Evolutionary conservation across 2,329 filamentous ascomycete species (phyloP), one percentile per base, ranked within the genome.

Genomic region (Orbilia brochopaga): DNA sequence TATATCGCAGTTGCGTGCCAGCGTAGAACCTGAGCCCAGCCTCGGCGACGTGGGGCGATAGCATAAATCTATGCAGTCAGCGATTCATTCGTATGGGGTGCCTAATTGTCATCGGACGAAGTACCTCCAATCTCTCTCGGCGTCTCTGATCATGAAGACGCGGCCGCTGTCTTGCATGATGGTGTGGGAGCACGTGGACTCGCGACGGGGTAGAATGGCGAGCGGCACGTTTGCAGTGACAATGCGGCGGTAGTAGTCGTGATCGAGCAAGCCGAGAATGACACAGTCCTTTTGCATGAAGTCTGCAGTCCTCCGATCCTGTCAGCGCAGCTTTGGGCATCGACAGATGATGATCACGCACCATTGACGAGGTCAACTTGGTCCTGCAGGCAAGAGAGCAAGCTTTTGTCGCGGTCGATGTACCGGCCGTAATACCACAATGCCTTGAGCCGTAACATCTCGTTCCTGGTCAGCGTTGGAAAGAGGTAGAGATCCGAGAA

Each of bases 261-360:
- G 77, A 24, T 81, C 80, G 2, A 83, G 76, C 1, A 83, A 74
- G 1, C 82, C 82, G 4, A 82, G 77, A 17, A 82, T 80, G n/a
- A 79, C 81, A 60, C 79, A 81, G 7, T 83, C 81, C 81, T 82
- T 83, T 6, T 78, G 81, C 3, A 80, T 78, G 0, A 79, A 79
- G 21, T 82, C 79, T 79, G 77, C 0, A 80, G 19, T 6, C 10
- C 11, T 15, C 3, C 3, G 8, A 32, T 32, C 27, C 15, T 13
- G n/a, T 27, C 46, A 51, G 46, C 46, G 10, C 5, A 6, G n/a
- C 7, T 48, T 21, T 3, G 46, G 11, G 2, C 4, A 2, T 51
- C 11, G 23, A 51, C 7, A 21, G 19, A 4, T 23, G 46, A 3
- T 3, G 17, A 17, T 10, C 3, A 3, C 46, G 46, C 19, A 69